Evolutionary conservation across 148 eudicot genomes (phyloP), one percentile per base, ranked within the genome.

Genomic region (Chenopodium quinoa): DNA sequence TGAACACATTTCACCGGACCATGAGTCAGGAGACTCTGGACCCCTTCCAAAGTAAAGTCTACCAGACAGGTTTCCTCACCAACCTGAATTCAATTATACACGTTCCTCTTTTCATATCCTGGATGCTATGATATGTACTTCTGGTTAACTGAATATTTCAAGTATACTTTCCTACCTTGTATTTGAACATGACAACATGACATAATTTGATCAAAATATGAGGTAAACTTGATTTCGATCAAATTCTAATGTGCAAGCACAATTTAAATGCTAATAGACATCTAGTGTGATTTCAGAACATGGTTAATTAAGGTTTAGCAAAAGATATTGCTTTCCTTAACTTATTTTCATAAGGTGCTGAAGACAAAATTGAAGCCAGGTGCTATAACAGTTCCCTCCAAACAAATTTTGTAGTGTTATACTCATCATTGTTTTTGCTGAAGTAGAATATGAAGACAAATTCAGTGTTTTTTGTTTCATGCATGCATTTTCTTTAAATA

Each of bases 1-100:
- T 88, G 90, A 88, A 88, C 78, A 19, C 85, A 0, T 88, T 40
- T 71, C 85, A 88, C 67, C 90, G 85, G 66, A 83, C 85, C 81
- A 88, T 83, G 78, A 88, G 90, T 25, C 86, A 34, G 8, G 44
- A 40, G 7, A 40, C 79, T 76, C 78, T 37, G 10, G 44, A 40
- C 44, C 79, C 80, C 23, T 79, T 54, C 81, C 83, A 85, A n/a
- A 85, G 86, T 40, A 83, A 85, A 74, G 85, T 88, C 82, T 72
- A 85, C 19, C 46, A 66, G 34, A 64, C 86, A 2, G 88, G 68
- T 62, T 23, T 83, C 63, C 63, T 83, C 60, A 81, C 77, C 56
- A 47, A 31, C 67, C 69, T 27, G 12, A 67, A 88, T 68, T 88
- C 90, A 46, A 85, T 86, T 88, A 85, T 83, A 31, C 27, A 13